Percentiles rank a stretch among this genome's conserved stretches.
Evolutionary conservation across 108 stramenopile genomes (phyloP).

Genomic region (Epipyxis sp.): DNA sequence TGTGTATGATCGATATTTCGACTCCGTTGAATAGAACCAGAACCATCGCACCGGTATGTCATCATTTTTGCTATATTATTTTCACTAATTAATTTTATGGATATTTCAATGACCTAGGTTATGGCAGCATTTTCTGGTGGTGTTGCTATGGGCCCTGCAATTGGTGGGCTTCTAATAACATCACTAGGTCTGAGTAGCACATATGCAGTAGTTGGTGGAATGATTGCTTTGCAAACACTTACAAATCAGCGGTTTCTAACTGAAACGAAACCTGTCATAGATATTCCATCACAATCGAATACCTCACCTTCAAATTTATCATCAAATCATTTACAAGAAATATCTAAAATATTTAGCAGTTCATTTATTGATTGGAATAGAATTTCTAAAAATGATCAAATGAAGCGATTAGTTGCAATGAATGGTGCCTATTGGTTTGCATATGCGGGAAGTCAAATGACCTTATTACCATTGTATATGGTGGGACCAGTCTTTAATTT

Average conservation of each 20-base stretch:
- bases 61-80: too few relatives aligned
- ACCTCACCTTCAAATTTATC: neutral
- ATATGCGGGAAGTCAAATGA: neutral
- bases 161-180: neutral
- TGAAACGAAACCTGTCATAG: neutral
- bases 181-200: neutral
- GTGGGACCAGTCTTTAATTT: neutral
- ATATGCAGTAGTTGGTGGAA: neutral
- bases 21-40: neutral
- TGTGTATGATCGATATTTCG: neutral
- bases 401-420: neutral
- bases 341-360: too few relatives aligned
- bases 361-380: neutral
- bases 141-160: neutral
- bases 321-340: neutral
- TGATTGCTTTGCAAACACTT: neutral
- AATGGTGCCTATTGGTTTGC: neutral
- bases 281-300: neutral
- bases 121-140: neutral
- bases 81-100: too few relatives aligned
- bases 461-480: neutral
- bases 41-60: neutral
- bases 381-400: neutral
- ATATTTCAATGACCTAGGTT: too few relatives aligned
- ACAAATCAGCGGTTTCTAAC: neutral